phyloP scores from a whole-genome alignment of 2,329 filamentous ascomycete genomes.

The Xylaria sp. region DNA sequence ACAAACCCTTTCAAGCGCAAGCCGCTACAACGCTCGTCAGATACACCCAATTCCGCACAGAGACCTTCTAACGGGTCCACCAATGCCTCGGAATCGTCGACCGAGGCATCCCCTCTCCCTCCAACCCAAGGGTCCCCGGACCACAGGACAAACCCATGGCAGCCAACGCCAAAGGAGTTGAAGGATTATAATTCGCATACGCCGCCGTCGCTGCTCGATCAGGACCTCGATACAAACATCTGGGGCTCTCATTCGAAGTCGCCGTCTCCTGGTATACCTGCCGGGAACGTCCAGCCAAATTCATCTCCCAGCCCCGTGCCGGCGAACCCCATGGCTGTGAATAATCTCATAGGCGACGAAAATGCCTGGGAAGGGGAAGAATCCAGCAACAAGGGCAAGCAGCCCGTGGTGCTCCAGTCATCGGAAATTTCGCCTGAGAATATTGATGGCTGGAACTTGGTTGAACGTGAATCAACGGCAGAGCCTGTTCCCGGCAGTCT shows the following conservation, averaged over 20 bases:
- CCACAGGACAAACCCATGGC: constrained; percentile 57
- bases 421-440: constrained; percentile 39
- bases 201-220: constrained; percentile 43
- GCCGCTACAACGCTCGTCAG: constrained; percentile 43
- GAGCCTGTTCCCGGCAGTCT: constrained; percentile 47
- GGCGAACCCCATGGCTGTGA: constrained; percentile 41
- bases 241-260: constrained; percentile 52
- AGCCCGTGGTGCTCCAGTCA: constrained; percentile 42
- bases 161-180: constrained; percentile 49
- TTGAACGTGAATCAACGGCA: constrained; percentile 54
- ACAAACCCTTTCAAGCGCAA: constrained; percentile 68
- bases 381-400: constrained; percentile 55
- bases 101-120: constrained; percentile 55
- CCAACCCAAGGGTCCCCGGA: constrained; percentile 52
- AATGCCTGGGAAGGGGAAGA: constrained; percentile 63
- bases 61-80: constrained; percentile 36
- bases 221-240: constrained; percentile 48
- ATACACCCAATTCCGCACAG: constrained; percentile 26
- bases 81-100: constrained; percentile 44
- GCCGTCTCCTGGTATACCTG: constrained; percentile 50
- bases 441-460: constrained; percentile 62
- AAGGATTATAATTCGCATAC: constrained; percentile 43
- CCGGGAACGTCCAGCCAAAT: constrained; percentile 50
- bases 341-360: constrained; percentile 54
- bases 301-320: constrained; percentile 40